Evolutionary conservation across 768 basidiomycete genomes (phyloP).

Genomic region (Lactarius quietus): DNA sequence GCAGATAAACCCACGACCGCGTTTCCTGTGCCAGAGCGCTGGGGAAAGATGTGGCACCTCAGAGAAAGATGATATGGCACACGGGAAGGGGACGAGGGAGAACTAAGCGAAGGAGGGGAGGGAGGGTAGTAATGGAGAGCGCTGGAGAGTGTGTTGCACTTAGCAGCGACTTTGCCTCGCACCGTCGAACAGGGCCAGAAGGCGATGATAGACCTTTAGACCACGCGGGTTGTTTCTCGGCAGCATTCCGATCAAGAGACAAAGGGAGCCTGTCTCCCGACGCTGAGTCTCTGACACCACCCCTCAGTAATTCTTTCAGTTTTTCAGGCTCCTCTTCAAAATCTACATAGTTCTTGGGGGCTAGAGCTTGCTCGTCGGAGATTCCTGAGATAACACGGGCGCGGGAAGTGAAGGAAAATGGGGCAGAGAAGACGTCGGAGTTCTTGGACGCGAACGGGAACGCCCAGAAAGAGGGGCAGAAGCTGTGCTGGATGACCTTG

Average conservation of each 20-base stretch:
- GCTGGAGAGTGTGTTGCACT: slow-evolving; percentile 39
- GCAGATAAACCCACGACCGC: slow-evolving; percentile 46
- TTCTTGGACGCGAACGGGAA: slow-evolving; percentile 22
- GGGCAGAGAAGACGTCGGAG: slow-evolving; percentile 31
- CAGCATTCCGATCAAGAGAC: slow-evolving; percentile 32
- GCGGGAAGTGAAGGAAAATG: slow-evolving; percentile 53
- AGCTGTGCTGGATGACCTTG: slow-evolving; percentile 11
- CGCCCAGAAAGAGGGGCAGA: slow-evolving; percentile 10
- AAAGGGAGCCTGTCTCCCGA: slow-evolving; percentile 35
- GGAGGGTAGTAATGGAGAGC: slow-evolving; percentile 9
- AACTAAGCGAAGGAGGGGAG: slow-evolving; percentile 12
- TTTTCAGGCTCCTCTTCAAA: slow-evolving; percentile 78
- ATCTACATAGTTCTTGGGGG: slow-evolving; percentile 75
- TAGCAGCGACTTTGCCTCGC: slow-evolving; percentile 41
- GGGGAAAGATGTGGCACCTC: slow-evolving; percentile 44
- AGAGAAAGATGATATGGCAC: slow-evolving; percentile 24
- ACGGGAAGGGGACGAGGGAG: slow-evolving; percentile 20
- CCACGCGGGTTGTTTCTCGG: slow-evolving; percentile 29
- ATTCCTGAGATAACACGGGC: slow-evolving; percentile 70
- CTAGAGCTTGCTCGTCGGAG: slow-evolving; percentile 66
- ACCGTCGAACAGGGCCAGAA: slow-evolving; percentile 31
- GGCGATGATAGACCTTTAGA: slow-evolving; percentile 14
- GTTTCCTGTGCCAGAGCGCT: slow-evolving; percentile 37
- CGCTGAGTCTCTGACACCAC: slow-evolving; percentile 39
- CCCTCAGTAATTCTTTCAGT: slow-evolving; percentile 69